A percentile compares a stretch with the other conserved stretches of the same genome.
phyloP scores from a whole-genome alignment of 2,329 filamentous ascomycete species.

The Fusarium annulatum region DNA sequence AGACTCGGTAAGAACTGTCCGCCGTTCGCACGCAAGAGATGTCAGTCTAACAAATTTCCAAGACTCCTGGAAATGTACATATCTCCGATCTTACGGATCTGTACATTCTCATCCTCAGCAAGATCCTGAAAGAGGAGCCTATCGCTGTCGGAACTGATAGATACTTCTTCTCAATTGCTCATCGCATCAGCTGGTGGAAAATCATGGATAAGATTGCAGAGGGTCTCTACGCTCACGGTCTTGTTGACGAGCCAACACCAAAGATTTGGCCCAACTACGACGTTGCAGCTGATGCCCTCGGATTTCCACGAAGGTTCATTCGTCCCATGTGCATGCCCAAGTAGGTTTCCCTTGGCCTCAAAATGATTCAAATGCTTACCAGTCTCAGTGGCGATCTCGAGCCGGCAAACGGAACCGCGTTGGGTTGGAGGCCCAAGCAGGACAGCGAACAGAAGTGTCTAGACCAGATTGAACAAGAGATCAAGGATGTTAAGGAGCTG shows the following conservation, averaged over 20 bases:
- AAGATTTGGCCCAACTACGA: slow-evolving; percentile 48
- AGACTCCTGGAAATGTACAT: slow-evolving; percentile 45
- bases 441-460: slow-evolving; percentile 11
- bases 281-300: slow-evolving; percentile 46
- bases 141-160: slow-evolving; percentile 47
- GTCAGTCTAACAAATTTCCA: background rate
- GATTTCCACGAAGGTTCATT: slow-evolving; percentile 42
- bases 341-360: background rate
- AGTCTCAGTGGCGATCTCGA: slow-evolving; percentile 2
- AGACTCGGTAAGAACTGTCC: slow-evolving; percentile 44
- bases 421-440: slow-evolving; percentile 30
- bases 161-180: slow-evolving; percentile 50
- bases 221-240: slow-evolving; percentile 44
- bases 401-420: background rate
- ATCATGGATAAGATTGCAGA: slow-evolving; percentile 44
- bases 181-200: slow-evolving; percentile 46
- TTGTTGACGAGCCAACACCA: slow-evolving; percentile 41
- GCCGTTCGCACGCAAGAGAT: fast-evolving
- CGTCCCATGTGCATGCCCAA: slow-evolving; percentile 21
- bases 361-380: background rate
- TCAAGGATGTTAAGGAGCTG: slow-evolving; percentile 17
- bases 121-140: slow-evolving; percentile 43
- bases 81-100: slow-evolving; percentile 48
- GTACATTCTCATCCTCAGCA: slow-evolving; percentile 45
- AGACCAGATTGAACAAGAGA: slow-evolving; percentile 11